Conservation (phyloP, 2,329 filamentous ascomycete species). For the Davidsoniella australis region DNA sequence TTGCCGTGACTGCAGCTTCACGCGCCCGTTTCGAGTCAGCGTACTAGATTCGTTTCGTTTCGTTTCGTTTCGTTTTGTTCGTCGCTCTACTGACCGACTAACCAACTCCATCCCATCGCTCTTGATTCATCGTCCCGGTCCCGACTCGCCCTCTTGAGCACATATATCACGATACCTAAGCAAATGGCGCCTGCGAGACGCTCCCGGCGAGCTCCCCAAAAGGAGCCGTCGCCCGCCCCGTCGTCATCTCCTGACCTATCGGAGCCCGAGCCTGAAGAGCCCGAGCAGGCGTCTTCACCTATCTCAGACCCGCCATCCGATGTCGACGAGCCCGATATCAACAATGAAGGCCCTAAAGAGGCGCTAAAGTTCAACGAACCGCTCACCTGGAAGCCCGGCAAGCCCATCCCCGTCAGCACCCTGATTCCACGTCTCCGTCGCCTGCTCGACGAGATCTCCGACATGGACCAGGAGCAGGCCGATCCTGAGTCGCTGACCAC, state of each 20-base stretch:
- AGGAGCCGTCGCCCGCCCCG: constrained; percentile 7
- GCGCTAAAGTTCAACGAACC: constrained; percentile 65
- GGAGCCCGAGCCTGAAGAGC: constrained; percentile 11
- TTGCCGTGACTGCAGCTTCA: too few species aligned
- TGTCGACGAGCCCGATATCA: constrained; percentile 14
- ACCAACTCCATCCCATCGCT: background rate
- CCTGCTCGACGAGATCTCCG: constrained; percentile 65
- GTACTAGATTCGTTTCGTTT: background rate
- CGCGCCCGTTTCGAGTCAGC: too few species aligned
- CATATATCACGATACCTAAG: background rate
- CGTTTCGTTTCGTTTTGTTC: background rate
- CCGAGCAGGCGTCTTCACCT: constrained; percentile 9
- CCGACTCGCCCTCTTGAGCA: background rate
- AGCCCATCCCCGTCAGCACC: constrained; percentile 68
- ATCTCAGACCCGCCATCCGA: constrained; percentile 12
- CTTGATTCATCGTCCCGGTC: background rate
- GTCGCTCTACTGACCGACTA: background rate
- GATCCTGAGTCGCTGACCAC: constrained; percentile 68
- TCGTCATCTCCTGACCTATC: constrained; percentile 11
- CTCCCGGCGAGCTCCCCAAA: constrained; percentile 11
- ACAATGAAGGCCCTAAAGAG: constrained; percentile 15
- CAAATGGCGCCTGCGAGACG: constrained; percentile 12
- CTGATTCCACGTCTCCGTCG: constrained; percentile 66
- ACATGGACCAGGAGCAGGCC: constrained; percentile 73
- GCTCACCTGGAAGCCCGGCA: constrained; percentile 81